Evolutionary conservation across 2,329 filamentous ascomycete genomes (phyloP), one percentile per base, ranked within the genome.

Genomic region (Penicillium sp.): DNA sequence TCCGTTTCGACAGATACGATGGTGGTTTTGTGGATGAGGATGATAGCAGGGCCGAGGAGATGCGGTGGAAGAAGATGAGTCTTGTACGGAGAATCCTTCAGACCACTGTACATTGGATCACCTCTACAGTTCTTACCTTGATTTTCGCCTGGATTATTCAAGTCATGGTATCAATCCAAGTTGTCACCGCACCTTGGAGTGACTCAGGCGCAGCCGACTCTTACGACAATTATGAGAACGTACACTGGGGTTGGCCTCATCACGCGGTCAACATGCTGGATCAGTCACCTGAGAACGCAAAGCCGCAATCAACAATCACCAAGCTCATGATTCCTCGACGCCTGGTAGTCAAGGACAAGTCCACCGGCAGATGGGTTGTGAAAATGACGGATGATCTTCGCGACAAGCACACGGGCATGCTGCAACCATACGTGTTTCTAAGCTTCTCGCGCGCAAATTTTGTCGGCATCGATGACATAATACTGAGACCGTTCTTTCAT

Each of bases 211-310:
- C 37, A 4, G 18, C 49, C 1, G 48, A 56, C 10, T n/a, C 44
- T 4, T 59, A 59, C 30, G 48, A 51, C 9, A 21, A 41, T n/a
- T 56, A 54, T 27, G 50, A 54, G 18, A 56, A 59, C 13, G 45
- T 51, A 1, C 43, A 54, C 13, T 59, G 56, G 56, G 32, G 53
- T 9, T 57, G 55, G 54, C 56, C 54, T 17, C 55, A 51, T 23
- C 56, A 59, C 17, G 56, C 56, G 1, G 37, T 55, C 42, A 59
- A 59, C 37, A 26, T 42, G 3, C 46, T 59, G 21, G 56, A 59
- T 18, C 56, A 58, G 46, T 36, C 44, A 2, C 54, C 44, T 1
- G 40, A 45, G 18, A 54, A 59, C n/a, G 12, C 15, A 8, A 30
- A 33, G n/a, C 45, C 48, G 7, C 54, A 56, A 34, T 49, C 45